Evolutionary conservation across 164 flowering plant genomes (phyloP), one percentile per base, ranked within the genome.

Genomic region (Chimonanthus salicifolius): DNA sequence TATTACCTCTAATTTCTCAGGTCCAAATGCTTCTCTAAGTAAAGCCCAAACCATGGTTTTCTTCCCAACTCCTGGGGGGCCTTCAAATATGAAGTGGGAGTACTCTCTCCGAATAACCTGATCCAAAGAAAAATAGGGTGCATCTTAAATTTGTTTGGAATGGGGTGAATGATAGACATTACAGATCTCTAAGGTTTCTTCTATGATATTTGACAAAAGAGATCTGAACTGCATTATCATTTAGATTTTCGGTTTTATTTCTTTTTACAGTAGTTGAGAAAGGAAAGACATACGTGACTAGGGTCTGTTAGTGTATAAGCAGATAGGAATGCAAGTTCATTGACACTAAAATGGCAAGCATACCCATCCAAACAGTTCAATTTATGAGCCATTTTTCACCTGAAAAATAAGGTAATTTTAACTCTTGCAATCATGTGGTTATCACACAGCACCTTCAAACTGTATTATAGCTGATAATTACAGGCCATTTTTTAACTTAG

Each of bases 21-120:
- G 16, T 65, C 90, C 94, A 67, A 77, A 85, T 64, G 71, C 77
- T 80, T 86, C 89, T 71, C 81, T 77, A 73, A 88, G 83, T 74
- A 86, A 75, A 73, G 94, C 91, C 81, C 82, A 74, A 7, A 88
- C 81, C 94, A 90, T 88, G 79, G 92, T 90, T 77, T 82, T 85
- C 85, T 90, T 90, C 18, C 94, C 92, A 46, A 87, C 94, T 4
- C 92, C 92, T 18, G 89, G 80, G 47, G 76, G 85, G 46, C 92
- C 92, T 85, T 88, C 87, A 79, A 90, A 90, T 77, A 90, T 88
- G 62, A 80, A 82, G 76, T 88, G 92, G 45, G 74, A 65, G 65
- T 84, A 85, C 4, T 78, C 80, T 45, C 77, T 84, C 15, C 49
- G 67, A 65, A 70, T 76, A 16, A 74, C 80, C 90, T 88, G 81